Base-by-base conservation (phyloP, 805 yeast genomes). In the Cyberlindnera saturnus region DNA sequence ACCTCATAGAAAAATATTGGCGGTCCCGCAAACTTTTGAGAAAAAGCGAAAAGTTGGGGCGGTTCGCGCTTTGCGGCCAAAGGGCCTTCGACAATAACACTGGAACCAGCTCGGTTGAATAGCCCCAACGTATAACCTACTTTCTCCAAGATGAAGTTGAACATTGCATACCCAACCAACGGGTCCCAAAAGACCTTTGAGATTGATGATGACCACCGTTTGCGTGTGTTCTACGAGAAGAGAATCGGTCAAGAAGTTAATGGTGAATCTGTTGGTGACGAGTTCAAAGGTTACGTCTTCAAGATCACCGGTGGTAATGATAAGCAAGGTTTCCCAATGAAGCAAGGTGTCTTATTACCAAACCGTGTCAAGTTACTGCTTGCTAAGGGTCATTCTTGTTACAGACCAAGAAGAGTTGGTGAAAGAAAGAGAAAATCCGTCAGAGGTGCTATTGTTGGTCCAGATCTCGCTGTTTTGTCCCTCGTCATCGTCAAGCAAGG, bases 281-380 rank as follows among this genome's bases (percentile, higher is more conserved):
- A 95, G 79, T 57, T 91, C 91, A 91, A 89, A 77, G 99, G 99
- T 69, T 93, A 93, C 89, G 74, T 88, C 70, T 90, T 93, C 86
- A 95, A 85, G 81, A 90, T 93, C 74, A 76, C 97, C 65, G 99
- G 99, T 71, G 99, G 99, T 84, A 93, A 93, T 86, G 99, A 93
- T 81, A 93, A 93, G 80, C 99, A 93, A 81, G 99, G 99, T 80
- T 93, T 93, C 96, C 98, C 99, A 78, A 93, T 95, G 99, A 93
- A 90, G 78, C 99, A 95, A 79, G 99, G 99, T 85, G 99, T 93
- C 59, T 79, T 93, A 82, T 93, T 88, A 81, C 98, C 99, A 77
- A 89, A 95, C 83, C 95, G 99, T 84, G 98, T 93, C 65, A 89
- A 86, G 73, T 82, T 93, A 66, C 82, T 93, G 70, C 80, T 93